Evolutionary conservation across 2,329 filamentous ascomycete genomes (phyloP).

Genomic region (Fusarium continuum): DNA sequence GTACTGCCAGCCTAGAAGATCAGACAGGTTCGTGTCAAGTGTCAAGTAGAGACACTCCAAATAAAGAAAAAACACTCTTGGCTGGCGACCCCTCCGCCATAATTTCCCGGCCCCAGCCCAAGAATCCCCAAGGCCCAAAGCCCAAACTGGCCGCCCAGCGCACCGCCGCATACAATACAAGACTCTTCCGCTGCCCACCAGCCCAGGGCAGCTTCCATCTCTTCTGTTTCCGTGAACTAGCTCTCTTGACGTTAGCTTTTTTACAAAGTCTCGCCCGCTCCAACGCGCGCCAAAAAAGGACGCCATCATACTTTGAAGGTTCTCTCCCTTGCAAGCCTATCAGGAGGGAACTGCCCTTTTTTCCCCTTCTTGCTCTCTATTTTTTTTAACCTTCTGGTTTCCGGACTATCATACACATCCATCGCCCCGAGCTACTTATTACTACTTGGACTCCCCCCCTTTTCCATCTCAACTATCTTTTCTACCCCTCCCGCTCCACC

Average conservation of each 20-base stretch:
- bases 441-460: slow-evolving; percentile 43
- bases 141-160: slow-evolving; percentile 23
- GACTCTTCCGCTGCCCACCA: slow-evolving; percentile 33
- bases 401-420: slow-evolving; percentile 13
- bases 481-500: slow-evolving; percentile 44
- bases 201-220: slow-evolving; percentile 6
- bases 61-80: slow-evolving; percentile 41
- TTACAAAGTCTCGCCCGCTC: slow-evolving; percentile 35
- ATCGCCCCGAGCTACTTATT: slow-evolving; percentile 35
- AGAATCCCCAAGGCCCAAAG: slow-evolving; percentile 33
- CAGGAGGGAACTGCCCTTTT: slow-evolving; percentile 37
- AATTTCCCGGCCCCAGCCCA: slow-evolving; percentile 43
- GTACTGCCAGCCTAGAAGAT: slow-evolving; percentile 26
- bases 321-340: slow-evolving; percentile 27
- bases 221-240: slow-evolving; percentile 28
- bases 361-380: slow-evolving; percentile 19
- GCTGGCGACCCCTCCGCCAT: slow-evolving; percentile 39
- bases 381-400: slow-evolving; percentile 30
- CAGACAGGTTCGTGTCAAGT: slow-evolving; percentile 32
- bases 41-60: slow-evolving; percentile 28
- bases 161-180: slow-evolving; percentile 35
- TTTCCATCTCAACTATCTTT: slow-evolving; percentile 36
- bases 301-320: slow-evolving; percentile 34
- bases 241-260: slow-evolving; percentile 37
- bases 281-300: slow-evolving; percentile 21